Conservation (phyloP, 23 red algal genomes). For the Gracilaria gracilis region DNA sequence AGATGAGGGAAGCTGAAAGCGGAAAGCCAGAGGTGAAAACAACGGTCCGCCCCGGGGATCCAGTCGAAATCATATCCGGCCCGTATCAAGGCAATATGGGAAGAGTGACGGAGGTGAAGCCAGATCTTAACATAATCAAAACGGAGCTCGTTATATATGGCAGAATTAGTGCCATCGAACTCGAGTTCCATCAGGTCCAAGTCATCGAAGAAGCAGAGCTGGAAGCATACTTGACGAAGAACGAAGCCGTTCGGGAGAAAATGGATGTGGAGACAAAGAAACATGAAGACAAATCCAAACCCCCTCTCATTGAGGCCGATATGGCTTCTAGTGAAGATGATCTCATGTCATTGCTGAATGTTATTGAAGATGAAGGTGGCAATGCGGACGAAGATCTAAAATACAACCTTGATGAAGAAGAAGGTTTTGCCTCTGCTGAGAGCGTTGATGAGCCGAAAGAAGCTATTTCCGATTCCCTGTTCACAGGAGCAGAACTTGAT, state of each 20-base stretch:
- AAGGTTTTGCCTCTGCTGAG: constrained; percentile 15
- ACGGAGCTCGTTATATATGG: constrained; percentile 51
- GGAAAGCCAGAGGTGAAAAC: constrained; percentile 55
- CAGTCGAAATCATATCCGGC: constrained; percentile 47
- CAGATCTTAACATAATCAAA: constrained; percentile 51
- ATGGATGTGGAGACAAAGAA: constrained; percentile 1
- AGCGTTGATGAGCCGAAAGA: constrained; percentile 12
- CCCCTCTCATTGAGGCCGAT: neutral
- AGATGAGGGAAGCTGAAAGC: constrained; percentile 53
- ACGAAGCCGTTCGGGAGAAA: neutral
- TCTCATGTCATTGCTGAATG: constrained; percentile 41
- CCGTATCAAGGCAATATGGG: constrained; percentile 46
- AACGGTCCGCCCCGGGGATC: constrained; percentile 58
- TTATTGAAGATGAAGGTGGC: neutral
- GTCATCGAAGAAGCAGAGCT: constrained; percentile 39
- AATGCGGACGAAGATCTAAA: neutral
- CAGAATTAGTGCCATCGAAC: constrained; percentile 43
- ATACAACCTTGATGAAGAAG: neutral
- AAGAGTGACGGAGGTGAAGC: constrained; percentile 46
- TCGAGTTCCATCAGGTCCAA: constrained; percentile 57
- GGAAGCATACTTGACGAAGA: constrained; percentile 10
- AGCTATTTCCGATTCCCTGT: neutral
- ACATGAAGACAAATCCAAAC: neutral
- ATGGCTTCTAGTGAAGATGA: constrained; percentile 60
- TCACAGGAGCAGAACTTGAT: neutral